Percentiles rank a stretch among this genome's conserved stretches.
Conservation (phyloP, 1,139 yeast genomes). For the Suhomyces panamericanus region DNA sequence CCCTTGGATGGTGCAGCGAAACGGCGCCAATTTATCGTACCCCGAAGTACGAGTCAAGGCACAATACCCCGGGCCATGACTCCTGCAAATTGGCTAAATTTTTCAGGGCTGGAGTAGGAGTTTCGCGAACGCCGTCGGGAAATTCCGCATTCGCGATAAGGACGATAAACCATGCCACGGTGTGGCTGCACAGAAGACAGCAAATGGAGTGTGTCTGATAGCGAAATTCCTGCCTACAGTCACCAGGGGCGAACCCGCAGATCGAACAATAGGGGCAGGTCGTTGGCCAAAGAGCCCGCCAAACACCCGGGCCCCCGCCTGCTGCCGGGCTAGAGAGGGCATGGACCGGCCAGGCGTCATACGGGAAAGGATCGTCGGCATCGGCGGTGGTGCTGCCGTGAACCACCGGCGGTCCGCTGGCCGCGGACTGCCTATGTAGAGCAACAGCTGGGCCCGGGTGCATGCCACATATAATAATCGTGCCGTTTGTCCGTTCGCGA, state of each 20-base stretch:
- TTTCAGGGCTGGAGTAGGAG: constrained; percentile 10
- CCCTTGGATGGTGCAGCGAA: background rate
- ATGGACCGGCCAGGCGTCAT: background rate
- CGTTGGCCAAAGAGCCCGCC: background rate
- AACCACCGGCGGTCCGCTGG: background rate
- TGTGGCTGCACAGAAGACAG: constrained; percentile 3
- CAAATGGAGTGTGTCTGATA: constrained; percentile 8
- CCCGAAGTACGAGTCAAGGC: constrained; percentile 2
- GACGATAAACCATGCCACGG: background rate
- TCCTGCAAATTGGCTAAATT: constrained; percentile 1
- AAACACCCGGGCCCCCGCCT: background rate
- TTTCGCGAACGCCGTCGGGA: constrained; percentile 1
- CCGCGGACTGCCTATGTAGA: constrained; percentile 34
- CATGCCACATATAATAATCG: constrained; percentile 61
- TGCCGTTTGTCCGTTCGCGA: constrained; percentile 16
- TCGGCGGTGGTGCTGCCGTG: background rate
- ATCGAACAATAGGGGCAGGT: constrained; percentile 1
- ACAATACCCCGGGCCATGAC: constrained; percentile 1
- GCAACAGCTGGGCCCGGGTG: constrained; percentile 58
- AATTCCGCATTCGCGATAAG: constrained; percentile 9
- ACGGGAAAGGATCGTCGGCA: background rate
- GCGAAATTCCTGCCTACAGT: constrained; percentile 4
- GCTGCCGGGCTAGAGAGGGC: background rate
- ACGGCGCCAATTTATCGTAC: background rate
- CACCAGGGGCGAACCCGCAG: background rate